phyloP scores from a whole-genome alignment of 2,329 filamentous ascomycete genomes.

The Trichophyton schoenleinii region DNA sequence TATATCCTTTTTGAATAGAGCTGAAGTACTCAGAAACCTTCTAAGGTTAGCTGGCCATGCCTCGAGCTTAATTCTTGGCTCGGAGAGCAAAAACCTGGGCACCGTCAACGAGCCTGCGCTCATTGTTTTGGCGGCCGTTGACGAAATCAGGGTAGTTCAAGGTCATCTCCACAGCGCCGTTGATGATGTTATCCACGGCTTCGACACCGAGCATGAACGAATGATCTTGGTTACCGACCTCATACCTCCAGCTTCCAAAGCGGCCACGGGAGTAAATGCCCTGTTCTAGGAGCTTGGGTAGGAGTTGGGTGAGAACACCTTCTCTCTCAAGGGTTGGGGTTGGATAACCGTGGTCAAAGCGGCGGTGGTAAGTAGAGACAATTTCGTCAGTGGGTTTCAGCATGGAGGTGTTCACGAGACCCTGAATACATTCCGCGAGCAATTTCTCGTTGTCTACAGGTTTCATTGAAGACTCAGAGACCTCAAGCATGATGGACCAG shows the following conservation, averaged over 20 bases:
- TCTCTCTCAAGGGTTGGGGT: slow-evolving; percentile 92
- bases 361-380: slow-evolving; percentile 93
- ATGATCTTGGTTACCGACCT: slow-evolving; percentile 94
- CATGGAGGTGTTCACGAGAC: slow-evolving; percentile 96
- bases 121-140: slow-evolving; percentile 55
- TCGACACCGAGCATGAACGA: slow-evolving; percentile 96
- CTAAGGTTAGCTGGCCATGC: background rate
- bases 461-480: slow-evolving; percentile 93
- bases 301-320: slow-evolving; percentile 79
- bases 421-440: slow-evolving; percentile 83
- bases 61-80: background rate
- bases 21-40: background rate
- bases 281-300: slow-evolving; percentile 81
- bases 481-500: slow-evolving; percentile 99
- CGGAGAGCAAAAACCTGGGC: slow-evolving; percentile 9
- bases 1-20: background rate
- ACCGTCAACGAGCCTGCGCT: slow-evolving; percentile 47
- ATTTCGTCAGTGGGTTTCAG: slow-evolving; percentile 84
- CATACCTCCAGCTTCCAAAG: slow-evolving; percentile 97
- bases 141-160: slow-evolving; percentile 96
- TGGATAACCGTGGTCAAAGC: slow-evolving; percentile 96
- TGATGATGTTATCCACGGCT: slow-evolving; percentile 80
- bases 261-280: slow-evolving; percentile 92
- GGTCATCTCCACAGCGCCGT: slow-evolving; percentile 78
- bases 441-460: slow-evolving; percentile 77